Evolutionary conservation across 306 rosid species (phyloP), one percentile per base, ranked within the genome.

Genomic region (Mimosa bimucronata): DNA sequence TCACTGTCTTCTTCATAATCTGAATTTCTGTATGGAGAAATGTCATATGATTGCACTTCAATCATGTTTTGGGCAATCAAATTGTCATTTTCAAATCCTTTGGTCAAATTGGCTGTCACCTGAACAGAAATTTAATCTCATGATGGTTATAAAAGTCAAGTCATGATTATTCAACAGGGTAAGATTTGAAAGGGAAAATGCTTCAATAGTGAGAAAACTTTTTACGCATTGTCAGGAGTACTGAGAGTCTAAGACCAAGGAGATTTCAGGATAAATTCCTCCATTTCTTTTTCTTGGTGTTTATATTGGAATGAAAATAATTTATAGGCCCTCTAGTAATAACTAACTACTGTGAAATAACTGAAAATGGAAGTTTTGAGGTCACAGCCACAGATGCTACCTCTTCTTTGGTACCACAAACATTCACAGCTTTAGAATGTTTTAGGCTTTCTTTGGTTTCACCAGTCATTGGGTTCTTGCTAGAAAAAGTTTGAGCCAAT

Each of bases 1-100:
- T 91, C 91, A 50, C 79, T 94, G 10, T 91, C 93, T 45, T 91
- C 97, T 88, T 92, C 99, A 73, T 96, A 97, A 80, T 96, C 99
- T 58, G 98, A 93, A 60, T 69, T 88, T 84, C 87, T 96, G 79
- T 90, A 96, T 9, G 99, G 99, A 81, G 97, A 93, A 60, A 96
- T 91, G 18, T 93, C 97, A 62, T 96, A 96, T 37, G 97, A 91
- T 80, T 80, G 88, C 81, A 90, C 94, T 76, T 79, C 78, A 82
- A 69, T 60, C 38, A 84, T 72, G 67, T 83, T 79, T 53, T 65
- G 60, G 30, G 66, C 44, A 72, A 78, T 62, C 76, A 71, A 73
- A 58, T 77, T 78, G 55, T 75, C 77, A 58, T 74, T 81, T 80
- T 58, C 80, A 25, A 50, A 70, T 52, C 75, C 84, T 88, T 84